Evolutionary conservation across 345 rosid genomes (phyloP).

Genomic region (Eucalyptus viminalis): DNA sequence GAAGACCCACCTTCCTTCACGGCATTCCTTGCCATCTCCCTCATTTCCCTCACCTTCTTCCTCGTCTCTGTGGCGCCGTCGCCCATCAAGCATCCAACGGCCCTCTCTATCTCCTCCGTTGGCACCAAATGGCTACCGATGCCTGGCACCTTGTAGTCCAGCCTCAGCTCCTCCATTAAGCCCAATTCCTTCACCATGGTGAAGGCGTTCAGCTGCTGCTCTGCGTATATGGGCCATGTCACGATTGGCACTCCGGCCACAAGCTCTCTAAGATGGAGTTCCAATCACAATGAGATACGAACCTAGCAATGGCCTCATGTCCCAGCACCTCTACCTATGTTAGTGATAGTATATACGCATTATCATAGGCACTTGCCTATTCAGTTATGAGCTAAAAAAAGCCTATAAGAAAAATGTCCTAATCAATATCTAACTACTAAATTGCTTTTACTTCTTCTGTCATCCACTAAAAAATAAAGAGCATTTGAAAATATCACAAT

Average conservation of each 20-base stretch:
- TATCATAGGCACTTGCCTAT: too few species aligned
- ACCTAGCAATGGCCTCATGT: conserved; percentile 22
- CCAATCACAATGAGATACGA: conserved; percentile 47
- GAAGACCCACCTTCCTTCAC: conserved; percentile 22
- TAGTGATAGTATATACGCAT: too few species aligned
- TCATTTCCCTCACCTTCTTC: conserved; percentile 15
- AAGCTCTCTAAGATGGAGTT: conserved; percentile 36
- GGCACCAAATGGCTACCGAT: too few species aligned
- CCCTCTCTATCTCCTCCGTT: too few species aligned
- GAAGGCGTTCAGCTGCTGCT: conserved; percentile 42
- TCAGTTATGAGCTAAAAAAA: too few species aligned
- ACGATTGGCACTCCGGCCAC: conserved; percentile 33
- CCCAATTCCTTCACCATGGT: conserved; percentile 31
- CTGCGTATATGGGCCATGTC: conserved; percentile 42
- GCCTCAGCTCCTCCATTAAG: conserved; percentile 14
- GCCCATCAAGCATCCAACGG: too few species aligned
- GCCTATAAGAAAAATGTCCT: too few species aligned
- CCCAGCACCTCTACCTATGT: conserved; percentile 25
- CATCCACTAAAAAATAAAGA: too few species aligned
- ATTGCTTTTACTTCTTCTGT: too few species aligned
- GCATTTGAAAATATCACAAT: too few species aligned
- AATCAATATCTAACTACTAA: too few species aligned
- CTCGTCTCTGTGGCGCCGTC: conserved; percentile 3
- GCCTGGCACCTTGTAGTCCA: background rate
- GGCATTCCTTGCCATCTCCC: conserved; percentile 4